phyloP scores from a whole-genome alignment of 2,329 filamentous ascomycete species.

The Diaporthe citriasiana region DNA sequence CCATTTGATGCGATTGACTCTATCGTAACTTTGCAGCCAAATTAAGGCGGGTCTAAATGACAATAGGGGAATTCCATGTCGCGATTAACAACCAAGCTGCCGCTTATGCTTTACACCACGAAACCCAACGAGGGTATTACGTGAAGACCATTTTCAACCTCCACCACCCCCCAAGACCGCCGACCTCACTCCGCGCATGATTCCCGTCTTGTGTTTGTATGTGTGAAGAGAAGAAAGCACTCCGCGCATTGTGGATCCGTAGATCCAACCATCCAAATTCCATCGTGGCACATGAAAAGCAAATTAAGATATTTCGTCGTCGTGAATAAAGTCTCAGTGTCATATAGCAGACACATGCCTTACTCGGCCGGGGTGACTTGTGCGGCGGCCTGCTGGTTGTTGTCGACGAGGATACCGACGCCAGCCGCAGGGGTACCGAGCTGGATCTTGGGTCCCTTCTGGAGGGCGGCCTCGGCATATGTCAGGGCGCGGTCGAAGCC shows the following conservation, averaged over 20 bases:
- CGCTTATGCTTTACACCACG: conserved; percentile 33
- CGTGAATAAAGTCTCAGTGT: background rate
- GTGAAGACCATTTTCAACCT: conserved; percentile 6
- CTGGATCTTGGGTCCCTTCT: conserved; percentile 56
- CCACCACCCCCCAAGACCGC: conserved; percentile 2
- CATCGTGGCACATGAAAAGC: conserved; percentile 11
- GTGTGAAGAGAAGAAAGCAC: background rate
- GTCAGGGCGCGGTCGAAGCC: conserved; percentile 58
- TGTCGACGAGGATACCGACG: conserved; percentile 57
- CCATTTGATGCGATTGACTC: conserved; percentile 22
- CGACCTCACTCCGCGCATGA: conserved; percentile 23
- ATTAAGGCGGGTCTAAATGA: conserved; percentile 28
- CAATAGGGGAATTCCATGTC: conserved; percentile 23
- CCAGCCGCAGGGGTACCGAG: conserved; percentile 58
- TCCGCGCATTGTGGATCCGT: background rate
- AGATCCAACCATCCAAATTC: background rate
- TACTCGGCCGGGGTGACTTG: conserved; percentile 19
- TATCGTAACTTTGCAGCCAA: conserved; percentile 28
- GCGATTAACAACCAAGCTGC: conserved; percentile 30
- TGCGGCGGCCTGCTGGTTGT: conserved; percentile 47
- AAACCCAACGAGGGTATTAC: background rate
- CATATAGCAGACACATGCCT: background rate
- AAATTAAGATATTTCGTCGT: conserved; percentile 26
- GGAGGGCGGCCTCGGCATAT: conserved; percentile 56
- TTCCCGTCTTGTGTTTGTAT: conserved; percentile 15